A percentile compares a stretch with the other conserved stretches of the same genome.
Evolutionary conservation across 495 filamentous ascomycete genomes (phyloP).

Genomic region (Astrothelium macrocarpum): DNA sequence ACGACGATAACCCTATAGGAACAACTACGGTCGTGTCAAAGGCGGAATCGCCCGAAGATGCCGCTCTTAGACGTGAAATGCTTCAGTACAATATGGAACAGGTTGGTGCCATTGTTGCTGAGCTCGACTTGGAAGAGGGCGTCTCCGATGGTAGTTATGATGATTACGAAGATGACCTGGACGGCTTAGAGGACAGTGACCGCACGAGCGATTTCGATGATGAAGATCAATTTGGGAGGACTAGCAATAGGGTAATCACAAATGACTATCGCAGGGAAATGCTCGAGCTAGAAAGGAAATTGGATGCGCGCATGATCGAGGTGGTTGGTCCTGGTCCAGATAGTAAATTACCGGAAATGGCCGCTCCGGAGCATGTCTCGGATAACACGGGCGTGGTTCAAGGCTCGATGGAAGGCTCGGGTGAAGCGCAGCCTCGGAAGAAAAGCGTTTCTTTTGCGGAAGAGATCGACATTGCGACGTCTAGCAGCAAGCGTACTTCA

Average conservation of each 20-base stretch:
- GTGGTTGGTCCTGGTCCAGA: slow-evolving; percentile 29
- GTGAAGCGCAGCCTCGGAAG: slow-evolving; percentile 33
- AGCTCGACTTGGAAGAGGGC: slow-evolving; percentile 57
- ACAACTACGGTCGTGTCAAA: slow-evolving; percentile 34
- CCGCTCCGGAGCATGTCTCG: slow-evolving; percentile 19
- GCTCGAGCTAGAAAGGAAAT: slow-evolving; percentile 31
- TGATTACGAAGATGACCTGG: slow-evolving; percentile 47
- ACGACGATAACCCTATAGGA: slow-evolving; percentile 27
- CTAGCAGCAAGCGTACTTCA: background rate
- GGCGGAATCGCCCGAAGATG: slow-evolving; percentile 70
- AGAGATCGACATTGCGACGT: slow-evolving; percentile 54
- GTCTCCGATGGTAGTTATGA: slow-evolving; percentile 33
- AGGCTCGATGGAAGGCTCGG: slow-evolving; percentile 10
- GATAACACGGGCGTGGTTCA: slow-evolving; percentile 13
- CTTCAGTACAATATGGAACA: slow-evolving; percentile 77
- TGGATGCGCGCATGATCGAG: slow-evolving; percentile 30
- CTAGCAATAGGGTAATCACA: slow-evolving; percentile 49
- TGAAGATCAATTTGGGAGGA: slow-evolving; percentile 61
- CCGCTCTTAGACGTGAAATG: slow-evolving; percentile 78
- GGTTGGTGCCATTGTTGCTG: slow-evolving; percentile 84
- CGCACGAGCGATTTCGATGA: slow-evolving; percentile 38
- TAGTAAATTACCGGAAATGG: slow-evolving; percentile 14
- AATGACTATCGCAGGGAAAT: slow-evolving; percentile 56
- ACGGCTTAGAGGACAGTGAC: slow-evolving; percentile 46
- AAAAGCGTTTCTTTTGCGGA: slow-evolving; percentile 72